Evolutionary conservation across 1,284 basidiomycete genomes (phyloP).

Genomic region (Athelia sp.): DNA sequence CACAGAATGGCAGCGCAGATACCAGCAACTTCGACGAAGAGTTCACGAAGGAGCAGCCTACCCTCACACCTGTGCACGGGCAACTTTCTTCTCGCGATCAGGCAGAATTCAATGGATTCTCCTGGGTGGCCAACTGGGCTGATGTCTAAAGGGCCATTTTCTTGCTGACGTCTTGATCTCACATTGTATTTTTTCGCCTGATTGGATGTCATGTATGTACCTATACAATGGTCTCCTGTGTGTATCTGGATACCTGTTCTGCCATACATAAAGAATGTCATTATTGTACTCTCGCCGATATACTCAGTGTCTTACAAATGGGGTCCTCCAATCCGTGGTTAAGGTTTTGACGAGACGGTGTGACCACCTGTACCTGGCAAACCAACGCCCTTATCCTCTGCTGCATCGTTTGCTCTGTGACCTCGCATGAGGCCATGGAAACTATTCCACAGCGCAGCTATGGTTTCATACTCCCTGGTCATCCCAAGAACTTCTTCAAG

Average conservation of each 20-base stretch:
- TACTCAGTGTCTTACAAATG: too few relatives aligned
- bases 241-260: slow-evolving; percentile 45
- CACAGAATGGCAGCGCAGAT: slow-evolving; percentile 75
- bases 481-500: slow-evolving; percentile 90
- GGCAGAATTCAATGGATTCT: slow-evolving; percentile 94
- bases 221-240: neutral
- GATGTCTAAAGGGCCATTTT: slow-evolving; percentile 44
- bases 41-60: slow-evolving; percentile 96
- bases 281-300: slow-evolving; percentile 13
- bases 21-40: slow-evolving; percentile 95
- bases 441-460: slow-evolving; percentile 81
- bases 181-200: slow-evolving; percentile 29
- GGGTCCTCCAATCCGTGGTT: slow-evolving; percentile 5
- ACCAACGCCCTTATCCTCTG: slow-evolving; percentile 27
- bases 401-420: slow-evolving; percentile 30
- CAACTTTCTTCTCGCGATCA: slow-evolving; percentile 93
- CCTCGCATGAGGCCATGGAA: slow-evolving; percentile 77
- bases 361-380: slow-evolving; percentile 68
- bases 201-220: slow-evolving; percentile 21
- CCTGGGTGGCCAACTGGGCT: slow-evolving; percentile 66
- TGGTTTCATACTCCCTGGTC: slow-evolving; percentile 90
- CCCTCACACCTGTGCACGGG: slow-evolving; percentile 94
- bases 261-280: slow-evolving; percentile 26
- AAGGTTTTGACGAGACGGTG: slow-evolving; percentile 20
- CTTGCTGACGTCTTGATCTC: slow-evolving; percentile 16